Conservation (phyloP, 805 yeast genomes). For the Cyberlindnera bimundalis region DNA sequence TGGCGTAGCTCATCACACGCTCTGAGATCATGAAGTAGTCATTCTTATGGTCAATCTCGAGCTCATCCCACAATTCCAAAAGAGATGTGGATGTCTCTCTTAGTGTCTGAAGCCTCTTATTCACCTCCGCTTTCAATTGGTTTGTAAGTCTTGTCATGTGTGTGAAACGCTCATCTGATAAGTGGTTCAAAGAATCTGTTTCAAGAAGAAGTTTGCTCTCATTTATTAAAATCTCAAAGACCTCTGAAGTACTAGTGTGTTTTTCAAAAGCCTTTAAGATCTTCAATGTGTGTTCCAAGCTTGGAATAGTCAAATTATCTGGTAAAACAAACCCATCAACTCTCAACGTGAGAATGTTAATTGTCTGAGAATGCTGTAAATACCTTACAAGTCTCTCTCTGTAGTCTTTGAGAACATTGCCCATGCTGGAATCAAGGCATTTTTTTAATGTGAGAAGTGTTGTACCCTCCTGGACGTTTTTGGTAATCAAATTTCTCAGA, state of each 20-base stretch:
- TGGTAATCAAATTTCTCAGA: constrained; percentile 34
- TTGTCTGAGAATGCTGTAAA: constrained; percentile 11
- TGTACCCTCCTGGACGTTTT: constrained; percentile 24
- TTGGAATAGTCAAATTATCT: constrained; percentile 19
- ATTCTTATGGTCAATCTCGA: constrained; percentile 22
- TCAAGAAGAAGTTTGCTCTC: constrained; percentile 24
- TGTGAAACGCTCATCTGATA: constrained; percentile 20
- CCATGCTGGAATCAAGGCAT: constrained; percentile 30
- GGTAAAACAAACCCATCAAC: constrained; percentile 12
- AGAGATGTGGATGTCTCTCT: constrained; percentile 16
- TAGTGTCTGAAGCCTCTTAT: constrained; percentile 14
- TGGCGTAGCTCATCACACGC: constrained; percentile 13
- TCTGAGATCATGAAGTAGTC: constrained; percentile 22
- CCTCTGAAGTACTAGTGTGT: constrained; percentile 10
- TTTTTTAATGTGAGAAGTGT: constrained; percentile 34
- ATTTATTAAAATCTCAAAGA: constrained; percentile 20
- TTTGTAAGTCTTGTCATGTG: constrained; percentile 7
- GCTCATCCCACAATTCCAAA: constrained; percentile 20
- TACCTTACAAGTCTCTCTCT: constrained; percentile 28
- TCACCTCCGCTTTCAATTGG: constrained; percentile 21
- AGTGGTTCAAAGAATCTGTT: constrained; percentile 21
- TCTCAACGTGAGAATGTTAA: constrained; percentile 7
- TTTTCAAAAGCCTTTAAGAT: constrained; percentile 9
- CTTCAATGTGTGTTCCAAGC: constrained; percentile 4
- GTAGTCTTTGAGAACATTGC: constrained; percentile 31